Conservation (phyloP, 805 yeast genomes). For the Pichia pseudocactophila region DNA sequence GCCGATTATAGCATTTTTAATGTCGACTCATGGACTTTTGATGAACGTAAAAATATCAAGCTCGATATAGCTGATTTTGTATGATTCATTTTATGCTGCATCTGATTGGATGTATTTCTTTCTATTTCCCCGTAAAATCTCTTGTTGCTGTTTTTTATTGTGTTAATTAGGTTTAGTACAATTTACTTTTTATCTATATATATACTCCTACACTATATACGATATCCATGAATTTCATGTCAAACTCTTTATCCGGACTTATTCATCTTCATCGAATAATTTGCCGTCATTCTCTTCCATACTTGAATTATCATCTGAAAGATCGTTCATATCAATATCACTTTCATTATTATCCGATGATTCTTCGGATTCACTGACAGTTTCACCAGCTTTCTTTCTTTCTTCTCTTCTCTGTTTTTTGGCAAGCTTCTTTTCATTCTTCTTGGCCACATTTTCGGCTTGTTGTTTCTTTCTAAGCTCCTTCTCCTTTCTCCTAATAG, state of each 20-base stretch:
- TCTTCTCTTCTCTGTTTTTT: constrained; percentile 57
- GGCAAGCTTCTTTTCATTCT: constrained; percentile 62
- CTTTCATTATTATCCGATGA: constrained; percentile 21
- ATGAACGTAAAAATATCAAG: constrained; percentile 33
- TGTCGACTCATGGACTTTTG: constrained; percentile 34
- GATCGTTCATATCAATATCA: constrained; percentile 19
- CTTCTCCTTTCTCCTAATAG: constrained; percentile 49
- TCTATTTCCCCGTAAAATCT: background rate
- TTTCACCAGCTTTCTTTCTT: constrained; percentile 29
- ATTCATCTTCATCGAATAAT: constrained; percentile 21
- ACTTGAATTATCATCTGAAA: constrained; percentile 15
- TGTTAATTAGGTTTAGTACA: background rate
- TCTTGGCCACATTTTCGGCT: constrained; percentile 65
- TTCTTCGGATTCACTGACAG: constrained; percentile 19
- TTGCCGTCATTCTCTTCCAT: constrained; percentile 17
- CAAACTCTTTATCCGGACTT: background rate
- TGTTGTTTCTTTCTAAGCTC: constrained; percentile 70
- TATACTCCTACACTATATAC: background rate
- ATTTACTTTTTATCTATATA: background rate
- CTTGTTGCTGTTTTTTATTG: background rate
- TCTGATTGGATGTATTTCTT: background rate
- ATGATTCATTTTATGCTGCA: background rate
- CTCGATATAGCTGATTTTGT: constrained; percentile 21
- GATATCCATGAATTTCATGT: no score
- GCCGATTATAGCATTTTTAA: constrained; percentile 38